These are phyloP conservation scores for Sequoiadendron giganteum DNA, from an alignment of 75 land plant genomes.

Conservation along the genomic window DNA sequence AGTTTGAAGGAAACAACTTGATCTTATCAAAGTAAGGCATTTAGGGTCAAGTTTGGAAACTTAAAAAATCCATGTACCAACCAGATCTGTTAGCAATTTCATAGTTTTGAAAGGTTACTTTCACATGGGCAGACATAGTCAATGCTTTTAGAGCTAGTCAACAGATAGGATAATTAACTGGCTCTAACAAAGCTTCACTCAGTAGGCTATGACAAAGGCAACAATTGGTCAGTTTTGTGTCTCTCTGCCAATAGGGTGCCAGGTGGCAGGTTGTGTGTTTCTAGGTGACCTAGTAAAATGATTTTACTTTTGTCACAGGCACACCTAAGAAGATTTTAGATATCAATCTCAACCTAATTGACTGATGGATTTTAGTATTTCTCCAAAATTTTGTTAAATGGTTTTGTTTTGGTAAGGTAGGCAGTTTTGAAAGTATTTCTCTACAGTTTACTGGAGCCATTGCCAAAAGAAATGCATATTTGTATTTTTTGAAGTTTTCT, in stretches of 20 bases:
- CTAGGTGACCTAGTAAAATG: no score
- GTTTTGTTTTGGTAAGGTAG: neutral
- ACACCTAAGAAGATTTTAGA: neutral
- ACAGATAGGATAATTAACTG: no score
- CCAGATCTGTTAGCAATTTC: neutral
- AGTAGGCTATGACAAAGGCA: no score
- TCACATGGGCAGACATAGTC: neutral
- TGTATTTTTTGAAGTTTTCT: neutral
- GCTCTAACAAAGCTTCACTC: neutral
- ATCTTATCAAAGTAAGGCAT: no score
- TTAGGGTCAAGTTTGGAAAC: neutral
- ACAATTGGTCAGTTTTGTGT: no score
- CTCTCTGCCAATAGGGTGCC: no score
- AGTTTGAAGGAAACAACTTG: no score
- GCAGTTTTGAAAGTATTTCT: neutral
- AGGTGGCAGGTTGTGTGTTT: no score
- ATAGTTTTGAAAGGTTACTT: neutral
- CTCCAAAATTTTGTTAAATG: no score
- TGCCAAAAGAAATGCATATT: neutral
- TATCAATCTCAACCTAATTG: neutral
- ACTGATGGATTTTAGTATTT: neutral
- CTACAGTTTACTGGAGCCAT: neutral
- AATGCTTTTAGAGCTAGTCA: neutral
- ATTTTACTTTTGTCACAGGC: no score
- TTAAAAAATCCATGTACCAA: neutral